Percentiles rank a stretch among this genome's conserved stretches.
Evolutionary conservation across 345 rosid species (phyloP).

Genomic region (Acer campestre): DNA sequence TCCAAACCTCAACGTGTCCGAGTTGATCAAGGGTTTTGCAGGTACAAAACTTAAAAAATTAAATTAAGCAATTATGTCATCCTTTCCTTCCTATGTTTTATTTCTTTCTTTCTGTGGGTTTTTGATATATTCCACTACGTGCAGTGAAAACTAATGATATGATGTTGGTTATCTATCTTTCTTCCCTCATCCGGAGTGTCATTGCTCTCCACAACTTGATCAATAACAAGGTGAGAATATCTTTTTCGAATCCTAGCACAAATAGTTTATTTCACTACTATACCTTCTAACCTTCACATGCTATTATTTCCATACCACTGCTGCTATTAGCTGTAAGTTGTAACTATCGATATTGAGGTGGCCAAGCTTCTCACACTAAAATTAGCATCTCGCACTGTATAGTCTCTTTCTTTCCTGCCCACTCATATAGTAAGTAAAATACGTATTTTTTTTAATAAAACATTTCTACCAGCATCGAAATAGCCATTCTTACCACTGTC

Average conservation of each 20-base stretch:
- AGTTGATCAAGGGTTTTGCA: conserved; percentile 71
- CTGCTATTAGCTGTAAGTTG: background rate
- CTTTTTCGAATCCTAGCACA: background rate
- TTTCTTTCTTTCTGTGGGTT: conserved; percentile 4
- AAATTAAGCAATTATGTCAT: background rate
- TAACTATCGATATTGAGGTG: background rate
- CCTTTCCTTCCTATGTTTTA: background rate
- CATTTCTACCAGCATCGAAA: background rate
- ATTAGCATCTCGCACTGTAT: background rate
- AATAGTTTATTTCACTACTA: background rate
- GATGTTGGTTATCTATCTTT: conserved; percentile 85
- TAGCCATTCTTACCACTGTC: background rate
- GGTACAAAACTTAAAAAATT: conserved; percentile 29
- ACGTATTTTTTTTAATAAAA: background rate
- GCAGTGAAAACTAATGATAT: conserved; percentile 91
- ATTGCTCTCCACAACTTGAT: conserved; percentile 66
- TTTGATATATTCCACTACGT: conserved; percentile 14
- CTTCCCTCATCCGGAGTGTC: conserved; percentile 79
- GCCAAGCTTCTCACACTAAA: background rate
- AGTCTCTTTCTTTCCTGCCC: background rate
- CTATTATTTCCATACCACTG: background rate
- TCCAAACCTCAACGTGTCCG: conserved; percentile 71
- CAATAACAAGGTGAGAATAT: conserved; percentile 50
- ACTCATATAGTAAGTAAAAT: background rate
- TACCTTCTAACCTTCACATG: too few relatives aligned